Evolutionary conservation across 192 early-diverging fungal genomes (phyloP).

Genomic region (Podila clonocystis): DNA sequence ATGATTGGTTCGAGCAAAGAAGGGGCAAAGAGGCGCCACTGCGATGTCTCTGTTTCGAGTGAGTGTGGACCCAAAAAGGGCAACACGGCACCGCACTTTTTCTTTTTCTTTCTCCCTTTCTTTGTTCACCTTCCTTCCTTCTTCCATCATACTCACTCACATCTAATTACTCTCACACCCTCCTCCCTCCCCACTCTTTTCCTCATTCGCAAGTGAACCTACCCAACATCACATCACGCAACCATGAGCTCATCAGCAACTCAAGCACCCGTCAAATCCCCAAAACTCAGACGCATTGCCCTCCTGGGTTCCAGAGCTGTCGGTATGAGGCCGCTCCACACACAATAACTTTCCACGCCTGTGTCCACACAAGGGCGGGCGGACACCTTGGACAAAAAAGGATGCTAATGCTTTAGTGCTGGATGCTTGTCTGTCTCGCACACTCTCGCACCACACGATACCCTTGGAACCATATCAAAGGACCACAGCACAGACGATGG

Average conservation of each 20-base stretch:
- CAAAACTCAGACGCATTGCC: conserved; percentile 83
- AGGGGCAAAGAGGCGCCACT: conserved; percentile 1
- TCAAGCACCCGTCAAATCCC: conserved; percentile 47
- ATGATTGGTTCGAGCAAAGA: background rate
- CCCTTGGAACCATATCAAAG: no score
- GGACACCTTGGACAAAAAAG: no score
- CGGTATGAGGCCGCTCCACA: conserved; percentile 53
- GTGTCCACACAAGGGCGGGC: no score
- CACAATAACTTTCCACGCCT: background rate
- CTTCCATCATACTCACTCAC: background rate
- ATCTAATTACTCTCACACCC: background rate
- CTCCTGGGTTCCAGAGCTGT: conserved; percentile 84
- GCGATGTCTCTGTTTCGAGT: background rate
- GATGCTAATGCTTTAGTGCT: no score
- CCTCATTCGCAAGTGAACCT: background rate
- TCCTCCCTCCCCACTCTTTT: conserved; percentile 17
- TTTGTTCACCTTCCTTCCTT: conserved; percentile 9
- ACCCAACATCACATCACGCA: background rate
- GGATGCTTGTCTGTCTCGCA: no score
- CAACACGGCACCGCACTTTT: background rate
- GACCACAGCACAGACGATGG: no score
- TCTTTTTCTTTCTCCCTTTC: conserved; percentile 20
- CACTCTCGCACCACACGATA: no score
- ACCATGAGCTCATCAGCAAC: conserved; percentile 31
- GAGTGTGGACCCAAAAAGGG: background rate